Percentiles rank a stretch among this genome's conserved stretches.
Conservation (phyloP, 2,329 filamentous ascomycete species). For the Colletotrichum sp. region DNA sequence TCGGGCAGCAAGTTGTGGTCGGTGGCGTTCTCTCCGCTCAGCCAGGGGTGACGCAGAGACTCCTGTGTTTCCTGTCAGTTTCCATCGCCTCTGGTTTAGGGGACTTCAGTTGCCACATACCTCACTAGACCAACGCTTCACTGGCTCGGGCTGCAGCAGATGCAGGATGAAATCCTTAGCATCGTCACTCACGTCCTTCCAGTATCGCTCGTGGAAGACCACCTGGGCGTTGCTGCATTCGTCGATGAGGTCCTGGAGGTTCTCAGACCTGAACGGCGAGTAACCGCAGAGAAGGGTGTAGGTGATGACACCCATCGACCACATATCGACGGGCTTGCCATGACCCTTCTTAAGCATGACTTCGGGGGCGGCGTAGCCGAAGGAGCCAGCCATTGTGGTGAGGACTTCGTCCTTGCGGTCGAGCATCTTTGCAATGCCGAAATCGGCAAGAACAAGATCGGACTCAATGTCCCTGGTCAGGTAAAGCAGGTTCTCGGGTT, state of each 20-base stretch:
- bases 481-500: conserved; percentile 97
- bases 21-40: conserved; percentile 87
- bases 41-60: conserved; percentile 84
- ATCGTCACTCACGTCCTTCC: conserved; percentile 95
- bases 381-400: conserved; percentile 98
- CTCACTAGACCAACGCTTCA: conserved; percentile 77
- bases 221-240: conserved; percentile 86
- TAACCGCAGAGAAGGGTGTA: conserved; percentile 98
- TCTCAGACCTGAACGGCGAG: conserved; percentile 96
- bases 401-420: conserved; percentile 89
- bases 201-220: conserved; percentile 96
- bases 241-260: conserved; percentile 88
- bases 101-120: conserved; percentile 48
- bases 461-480: conserved; percentile 79
- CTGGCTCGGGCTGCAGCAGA: conserved; percentile 79
- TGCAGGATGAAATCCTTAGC: conserved; percentile 92
- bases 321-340: conserved; percentile 98
- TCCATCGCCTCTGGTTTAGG: background rate
- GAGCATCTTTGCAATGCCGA: conserved; percentile 98
- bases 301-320: conserved; percentile 98
- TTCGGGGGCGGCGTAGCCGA: conserved; percentile 96
- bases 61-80: conserved; percentile 49
- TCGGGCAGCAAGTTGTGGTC: conserved; percentile 98
- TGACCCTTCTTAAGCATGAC: conserved; percentile 98
- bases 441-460: conserved; percentile 91